Conservation (phyloP, 2,329 filamentous ascomycete genomes). For the Myriosclerotinia curreyana region DNA sequence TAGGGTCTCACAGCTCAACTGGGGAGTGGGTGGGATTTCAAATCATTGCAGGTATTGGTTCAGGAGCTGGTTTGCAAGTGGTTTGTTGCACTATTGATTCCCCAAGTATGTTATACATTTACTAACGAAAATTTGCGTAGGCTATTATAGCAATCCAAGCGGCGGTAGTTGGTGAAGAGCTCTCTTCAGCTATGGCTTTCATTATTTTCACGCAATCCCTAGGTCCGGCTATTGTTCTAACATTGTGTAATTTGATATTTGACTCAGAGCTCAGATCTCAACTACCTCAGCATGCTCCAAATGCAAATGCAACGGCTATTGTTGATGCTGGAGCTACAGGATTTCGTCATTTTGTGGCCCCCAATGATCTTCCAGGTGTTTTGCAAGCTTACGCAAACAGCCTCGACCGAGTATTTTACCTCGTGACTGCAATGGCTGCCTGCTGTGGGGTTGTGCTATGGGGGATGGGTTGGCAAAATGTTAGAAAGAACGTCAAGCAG, state of each 20-base stretch:
- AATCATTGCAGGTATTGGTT: conserved; percentile 32
- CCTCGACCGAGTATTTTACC: conserved; percentile 6
- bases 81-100: conserved; percentile 24
- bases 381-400: conserved; percentile 36
- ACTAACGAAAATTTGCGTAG: conserved; percentile 21
- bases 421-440: not conserved
- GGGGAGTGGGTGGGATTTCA: conserved; percentile 36
- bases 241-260: conserved; percentile 38
- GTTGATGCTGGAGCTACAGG: conserved; percentile 44
- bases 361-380: conserved; percentile 40
- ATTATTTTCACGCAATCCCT: conserved; percentile 40
- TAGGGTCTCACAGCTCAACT: conserved; percentile 29
- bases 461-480: conserved; percentile 11
- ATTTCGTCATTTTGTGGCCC: conserved; percentile 40
- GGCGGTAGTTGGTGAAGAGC: conserved; percentile 32
- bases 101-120: not conserved
- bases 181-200: conserved; percentile 39
- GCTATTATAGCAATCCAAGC: conserved; percentile 40
- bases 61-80: conserved; percentile 32
- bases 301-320: conserved; percentile 38
- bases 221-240: conserved; percentile 37
- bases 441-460: not conserved
- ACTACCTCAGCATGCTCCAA: conserved; percentile 39
- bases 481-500: conserved; percentile 2
- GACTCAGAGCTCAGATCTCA: conserved; percentile 30